Base-by-base conservation (phyloP, 2,329 filamentous ascomycete species). In the Monilinia laxa region DNA sequence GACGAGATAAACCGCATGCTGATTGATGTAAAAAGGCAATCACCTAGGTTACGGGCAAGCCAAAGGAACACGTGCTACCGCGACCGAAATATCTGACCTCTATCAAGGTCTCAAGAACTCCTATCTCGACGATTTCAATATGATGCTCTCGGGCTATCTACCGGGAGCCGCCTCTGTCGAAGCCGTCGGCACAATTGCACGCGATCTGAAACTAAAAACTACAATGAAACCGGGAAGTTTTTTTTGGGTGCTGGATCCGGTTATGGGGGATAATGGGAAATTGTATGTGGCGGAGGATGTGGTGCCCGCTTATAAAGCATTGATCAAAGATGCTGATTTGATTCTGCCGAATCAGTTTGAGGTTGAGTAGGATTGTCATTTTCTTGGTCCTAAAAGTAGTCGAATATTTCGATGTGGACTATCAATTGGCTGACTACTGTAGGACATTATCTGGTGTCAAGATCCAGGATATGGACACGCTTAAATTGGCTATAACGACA, bases 281-380 rank as follows among this genome's bases (percentile, higher is more conserved):
- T 83, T 99, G 16, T 99, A 99, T 76, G 94, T 99, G 10, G 91
- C 90, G 7, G 89, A 94, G 73, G 92, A 96, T 70, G 92, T 96
- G 4, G 91, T 98, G 20, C 93, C 93, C 0, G 93, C 91, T 18
- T 99, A 98, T 78, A 94, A 92, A 79, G 82, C 82, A 31, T 82
- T 97, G 67, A 81, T 98, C 28, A 84, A 84, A 47, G 84, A 94
- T 73, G 94, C 95, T 2, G 95, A 99, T 78, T 78, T 99, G 72
- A 96, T 99, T 66, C 80, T 98, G 20, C 95, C 95, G 4, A 99
- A 99, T 76, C 94, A 98, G 73, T 99, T 97, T 72, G 95, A 99
- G 81, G 92, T 93, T 54, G 94, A 99, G 92, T 96, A 54, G 81
- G 72, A 88, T 80, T 54, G 63, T 25, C 47, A 3, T 60, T 23